Evolutionary conservation across 495 filamentous ascomycete species (phyloP).

Genomic region (Neurospora hispaniola): DNA sequence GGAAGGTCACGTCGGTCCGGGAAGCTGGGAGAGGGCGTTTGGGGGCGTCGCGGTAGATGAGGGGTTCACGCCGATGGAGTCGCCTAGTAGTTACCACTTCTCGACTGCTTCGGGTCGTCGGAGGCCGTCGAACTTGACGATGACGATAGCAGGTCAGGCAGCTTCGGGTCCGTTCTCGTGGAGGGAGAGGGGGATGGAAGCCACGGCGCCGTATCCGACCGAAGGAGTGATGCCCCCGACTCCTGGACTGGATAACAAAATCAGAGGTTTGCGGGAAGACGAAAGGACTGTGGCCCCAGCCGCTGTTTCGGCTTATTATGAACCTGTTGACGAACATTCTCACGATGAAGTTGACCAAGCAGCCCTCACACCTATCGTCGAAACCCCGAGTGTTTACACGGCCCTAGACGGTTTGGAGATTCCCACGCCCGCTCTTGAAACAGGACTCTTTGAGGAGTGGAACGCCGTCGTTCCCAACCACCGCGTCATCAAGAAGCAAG

Average conservation of each 20-base stretch:
- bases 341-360: not conserved
- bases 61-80: not conserved
- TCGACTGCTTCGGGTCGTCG: not conserved
- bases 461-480: constrained; percentile 25
- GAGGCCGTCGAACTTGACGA: not conserved
- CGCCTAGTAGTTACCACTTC: not conserved
- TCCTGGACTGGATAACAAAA: constrained; percentile 3
- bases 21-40: constrained; percentile 16
- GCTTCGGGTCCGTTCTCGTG: not conserved
- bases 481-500: constrained; percentile 32
- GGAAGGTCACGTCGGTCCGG: not conserved
- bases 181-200: not conserved
- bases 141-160: not conserved
- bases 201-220: constrained; percentile 9
- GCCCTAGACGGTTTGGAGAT: not conserved
- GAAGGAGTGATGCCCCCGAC: constrained; percentile 12
- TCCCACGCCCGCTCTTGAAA: not conserved
- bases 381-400: not conserved
- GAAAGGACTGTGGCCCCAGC: constrained; percentile 4
- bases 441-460: constrained; percentile 10
- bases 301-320: not conserved
- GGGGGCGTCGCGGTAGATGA: not conserved
- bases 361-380: not conserved
- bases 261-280: constrained; percentile 9
- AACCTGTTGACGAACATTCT: not conserved